Base-by-base conservation (phyloP, 805 yeast species). In the Kluyveromyces siamensis region DNA sequence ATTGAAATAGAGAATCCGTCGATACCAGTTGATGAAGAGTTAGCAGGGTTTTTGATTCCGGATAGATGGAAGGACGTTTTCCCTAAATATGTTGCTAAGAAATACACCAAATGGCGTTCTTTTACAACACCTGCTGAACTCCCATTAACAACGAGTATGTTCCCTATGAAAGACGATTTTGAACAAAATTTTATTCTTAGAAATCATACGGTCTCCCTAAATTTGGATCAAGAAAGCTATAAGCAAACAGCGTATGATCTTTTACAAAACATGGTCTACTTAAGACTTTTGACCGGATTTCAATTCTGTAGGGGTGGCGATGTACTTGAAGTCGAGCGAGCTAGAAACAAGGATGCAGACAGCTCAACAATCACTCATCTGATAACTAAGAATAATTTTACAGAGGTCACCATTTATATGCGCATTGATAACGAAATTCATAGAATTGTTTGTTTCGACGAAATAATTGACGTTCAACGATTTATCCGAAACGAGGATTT, bases 61-160 rank as follows among this genome's bases (percentile, higher is more conserved):
- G 91, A 95, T 6, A 76, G 95, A 50, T 93, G 99, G 99, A 82
- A 82, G 48, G 88, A 85, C 65, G 95, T 89, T 1, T 87, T 87
- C 56, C 96, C 98, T 0, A 75, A 76, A 13, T 76, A 78, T 40
- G 80, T 83, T 14, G 79, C 76, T 47, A 72, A 86, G 47, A 77
- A 79, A 56, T 71, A 82, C 14, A 83, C 90, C 45, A 90, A 90
- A 60, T 93, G 99, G 99, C 78, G 87, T 47, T 90, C 98, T 0
- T 73, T 95, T 47, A 83, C 89, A 13, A 80, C 96, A 0, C 99
- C 99, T 0, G 97, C 98, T 0, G 84, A 95, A 7, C 70, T 93
- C 25, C 99, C 99, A 0, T 70, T 87, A 0, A 81, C 88, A 2
- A 81, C 95, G 0, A 79, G 84, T 1, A 73, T 83, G 9, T 90